Base-by-base conservation (phyloP, 495 filamentous ascomycete genomes). In the Tuber borchii region DNA sequence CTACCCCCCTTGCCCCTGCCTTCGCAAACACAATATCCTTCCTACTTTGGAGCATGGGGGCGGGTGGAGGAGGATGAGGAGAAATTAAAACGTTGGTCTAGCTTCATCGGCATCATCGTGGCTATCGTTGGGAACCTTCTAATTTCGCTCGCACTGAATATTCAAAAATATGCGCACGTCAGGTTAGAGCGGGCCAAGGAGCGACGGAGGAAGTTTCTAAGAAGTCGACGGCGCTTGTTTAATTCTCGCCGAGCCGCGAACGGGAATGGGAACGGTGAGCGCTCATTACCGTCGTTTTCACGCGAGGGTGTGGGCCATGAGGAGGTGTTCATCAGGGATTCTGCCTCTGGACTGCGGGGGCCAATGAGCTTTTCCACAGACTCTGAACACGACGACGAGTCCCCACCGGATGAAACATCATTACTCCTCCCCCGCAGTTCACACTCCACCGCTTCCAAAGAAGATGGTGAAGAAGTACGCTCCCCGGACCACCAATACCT, bases 161-260 rank as follows among this genome's bases (percentile, higher is more conserved):
- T 95, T 70, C 95, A 98, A 83, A 92, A 96, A 72, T 97, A 97
- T 83, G 94, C 94, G 26, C 95, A 99, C 83, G 92, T 95, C 74
- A 88, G 91, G 51, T 87, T 98, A 71, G 87, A 88, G 83, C 88
- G 87, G 72, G 89, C 89, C 45, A 86, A 86, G 39, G 86, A 89
- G 34, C 83, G 83, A 46, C 74, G 81, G n/a, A 84, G 81, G 73
- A 82, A 61, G 22, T 61, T 61, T 61, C 51, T 80, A 22, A 71
- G 79, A 19, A 42, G 61, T 5, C 78, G 76, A 1, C 78, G 78
- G 40, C 70, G 78, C 34, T 45, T 61, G 22, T 31, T 61, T 12
- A 61, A 61, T 61, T 31, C 22, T 26, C 51, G 10, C 51, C 51
- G n/a, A 31, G 12, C n/a, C n/a, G n/a, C 9, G 51, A 61, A 61